Evolutionary conservation across 1,284 basidiomycete species (phyloP).

Genomic region (Heliocybe sulcata): DNA sequence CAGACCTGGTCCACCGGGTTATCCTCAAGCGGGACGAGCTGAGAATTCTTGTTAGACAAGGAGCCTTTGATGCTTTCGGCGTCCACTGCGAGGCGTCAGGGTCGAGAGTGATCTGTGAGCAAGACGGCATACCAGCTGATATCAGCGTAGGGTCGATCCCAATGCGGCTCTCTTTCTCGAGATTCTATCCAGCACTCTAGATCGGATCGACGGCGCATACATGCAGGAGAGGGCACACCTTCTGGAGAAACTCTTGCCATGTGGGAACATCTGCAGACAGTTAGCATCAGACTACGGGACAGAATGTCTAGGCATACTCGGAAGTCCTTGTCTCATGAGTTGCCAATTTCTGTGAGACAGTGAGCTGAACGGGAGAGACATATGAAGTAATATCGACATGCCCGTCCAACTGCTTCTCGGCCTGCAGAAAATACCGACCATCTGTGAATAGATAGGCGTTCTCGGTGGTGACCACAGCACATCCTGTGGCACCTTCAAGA

Average conservation of each 20-base stretch:
- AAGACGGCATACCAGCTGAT: slow-evolving; percentile 39
- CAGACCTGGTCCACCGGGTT: slow-evolving; percentile 88
- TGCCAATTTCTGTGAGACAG: slow-evolving; percentile 68
- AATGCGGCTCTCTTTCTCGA: slow-evolving; percentile 55
- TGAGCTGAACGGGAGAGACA: not conserved
- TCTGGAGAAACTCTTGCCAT: slow-evolving; percentile 82
- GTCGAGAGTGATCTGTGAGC: not conserved
- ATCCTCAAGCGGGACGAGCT: slow-evolving; percentile 53
- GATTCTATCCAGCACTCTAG: slow-evolving; percentile 36
- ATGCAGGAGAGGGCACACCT: slow-evolving; percentile 34
- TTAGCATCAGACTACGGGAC: not conserved
- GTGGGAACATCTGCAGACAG: slow-evolving; percentile 68
- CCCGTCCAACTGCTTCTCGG: slow-evolving; percentile 84
- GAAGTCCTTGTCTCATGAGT: slow-evolving; percentile 86
- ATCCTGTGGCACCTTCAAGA: slow-evolving; percentile 38
- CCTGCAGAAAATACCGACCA: slow-evolving; percentile 92
- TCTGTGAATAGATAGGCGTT: slow-evolving; percentile 85
- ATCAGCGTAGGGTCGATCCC: slow-evolving; percentile 82
- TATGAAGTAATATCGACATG: slow-evolving; percentile 4
- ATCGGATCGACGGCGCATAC: too few relatives aligned
- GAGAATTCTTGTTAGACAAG: slow-evolving; percentile 43
- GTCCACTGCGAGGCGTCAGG: slow-evolving; percentile 35
- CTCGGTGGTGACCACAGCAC: slow-evolving; percentile 71
- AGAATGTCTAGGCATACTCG: slow-evolving; percentile 35
- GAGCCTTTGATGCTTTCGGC: slow-evolving; percentile 48